phyloP scores from a whole-genome alignment of 352 stramenopile species.

The Sclerospora graminicola region DNA sequence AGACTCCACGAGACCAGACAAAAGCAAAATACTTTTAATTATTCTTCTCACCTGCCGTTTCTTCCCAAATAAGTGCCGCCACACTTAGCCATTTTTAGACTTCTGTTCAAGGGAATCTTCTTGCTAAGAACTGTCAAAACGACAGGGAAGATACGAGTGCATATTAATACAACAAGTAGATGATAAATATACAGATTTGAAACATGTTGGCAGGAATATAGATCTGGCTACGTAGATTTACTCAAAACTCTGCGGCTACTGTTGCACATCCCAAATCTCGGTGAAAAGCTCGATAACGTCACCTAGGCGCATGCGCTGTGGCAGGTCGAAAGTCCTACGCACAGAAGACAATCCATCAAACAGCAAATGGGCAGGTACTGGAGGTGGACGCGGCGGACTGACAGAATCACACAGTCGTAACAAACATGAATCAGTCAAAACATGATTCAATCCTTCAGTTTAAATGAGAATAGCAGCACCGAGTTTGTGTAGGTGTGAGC shows the following conservation, averaged over 20 bases:
- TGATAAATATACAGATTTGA: too few relatives aligned
- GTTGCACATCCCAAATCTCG: constrained; percentile 85
- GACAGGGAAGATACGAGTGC: too few relatives aligned
- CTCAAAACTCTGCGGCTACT: constrained; percentile 26
- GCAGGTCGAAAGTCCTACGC: constrained; percentile 79
- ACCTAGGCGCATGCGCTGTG: constrained; percentile 72
- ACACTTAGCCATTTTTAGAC: too few relatives aligned
- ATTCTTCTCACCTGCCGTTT: too few relatives aligned
- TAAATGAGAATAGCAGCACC: constrained; percentile 25
- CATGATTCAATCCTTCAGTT: not conserved
- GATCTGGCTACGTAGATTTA: constrained; percentile 12
- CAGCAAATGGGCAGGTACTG: constrained; percentile 63
- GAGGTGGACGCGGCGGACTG: constrained; percentile 52
- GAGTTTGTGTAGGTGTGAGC: constrained; percentile 57
- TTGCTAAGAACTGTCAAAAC: too few relatives aligned
- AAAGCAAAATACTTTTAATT: too few relatives aligned
- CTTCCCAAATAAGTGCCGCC: too few relatives aligned
- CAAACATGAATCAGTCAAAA: constrained; percentile 3
- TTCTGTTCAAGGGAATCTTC: too few relatives aligned
- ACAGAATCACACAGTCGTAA: constrained; percentile 2
- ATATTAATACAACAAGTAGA: too few relatives aligned
- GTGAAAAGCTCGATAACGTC: constrained; percentile 83
- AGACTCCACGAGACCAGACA: too few relatives aligned
- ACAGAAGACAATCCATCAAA: constrained; percentile 81
- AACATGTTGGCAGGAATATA: constrained; percentile 19